Percentiles rank a stretch among this genome's conserved stretches.
Conservation (phyloP, 345 rosid species). For the Boechera stricta region DNA sequence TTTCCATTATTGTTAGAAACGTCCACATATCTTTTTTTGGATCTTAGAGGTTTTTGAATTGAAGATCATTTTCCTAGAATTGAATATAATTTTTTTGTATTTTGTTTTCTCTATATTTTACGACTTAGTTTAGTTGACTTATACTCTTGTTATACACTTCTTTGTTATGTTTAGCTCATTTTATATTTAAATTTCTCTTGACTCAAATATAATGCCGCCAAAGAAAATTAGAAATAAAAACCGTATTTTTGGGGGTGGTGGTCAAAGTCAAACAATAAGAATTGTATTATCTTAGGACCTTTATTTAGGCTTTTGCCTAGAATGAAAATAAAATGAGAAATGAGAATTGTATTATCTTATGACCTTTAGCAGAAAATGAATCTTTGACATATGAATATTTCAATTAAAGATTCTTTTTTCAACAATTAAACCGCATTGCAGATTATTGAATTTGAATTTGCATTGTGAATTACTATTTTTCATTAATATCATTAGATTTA, state of each 20-base stretch:
- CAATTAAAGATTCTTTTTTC: not conserved
- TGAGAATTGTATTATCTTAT: not conserved
- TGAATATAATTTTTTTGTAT: not conserved
- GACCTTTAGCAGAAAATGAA: not conserved
- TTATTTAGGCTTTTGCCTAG: too few species aligned
- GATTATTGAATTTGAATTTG: not conserved
- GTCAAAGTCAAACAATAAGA: too few species aligned
- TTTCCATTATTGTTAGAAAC: too few species aligned
- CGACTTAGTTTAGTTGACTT: not conserved
- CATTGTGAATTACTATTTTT: too few species aligned
- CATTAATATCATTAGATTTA: too few species aligned
- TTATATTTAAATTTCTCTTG: not conserved
- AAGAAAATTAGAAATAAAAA: not conserved
- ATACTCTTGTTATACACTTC: not conserved
- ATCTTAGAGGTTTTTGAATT: not conserved
- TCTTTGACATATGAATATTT: not conserved
- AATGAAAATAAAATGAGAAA: too few species aligned
- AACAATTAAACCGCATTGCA: not conserved
- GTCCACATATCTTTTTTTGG: too few species aligned
- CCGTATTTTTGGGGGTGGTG: too few species aligned
- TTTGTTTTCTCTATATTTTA: not conserved
- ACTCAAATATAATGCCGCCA: not conserved
- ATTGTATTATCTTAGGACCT: too few species aligned
- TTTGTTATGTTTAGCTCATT: not conserved
- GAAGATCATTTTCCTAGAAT: not conserved